Evolutionary conservation across 176 grass and related monocot genomes (phyloP), one percentile per base, ranked within the genome.

Genomic region (Hsuehochloa calcarea): DNA sequence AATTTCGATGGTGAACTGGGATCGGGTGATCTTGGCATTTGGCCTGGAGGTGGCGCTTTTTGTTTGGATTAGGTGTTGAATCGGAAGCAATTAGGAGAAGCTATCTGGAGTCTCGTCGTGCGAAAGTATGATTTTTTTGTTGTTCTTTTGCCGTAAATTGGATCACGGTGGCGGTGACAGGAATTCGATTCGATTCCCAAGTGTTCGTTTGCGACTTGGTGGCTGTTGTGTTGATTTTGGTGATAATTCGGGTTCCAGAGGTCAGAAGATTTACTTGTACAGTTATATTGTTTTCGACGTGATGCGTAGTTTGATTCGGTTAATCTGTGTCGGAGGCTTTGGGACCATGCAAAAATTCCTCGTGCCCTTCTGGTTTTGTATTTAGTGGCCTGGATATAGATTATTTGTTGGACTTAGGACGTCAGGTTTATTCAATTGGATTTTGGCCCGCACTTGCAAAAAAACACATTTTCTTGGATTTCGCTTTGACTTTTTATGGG

Each of bases 1-100:
- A n/a, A 15, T 54, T 80, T 26, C 17, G 41, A 19, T 54, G n/a
- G n/a, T 26, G 27, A 59, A 43, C 51, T 86, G 85, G 76, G 85
- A 87, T 87, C 77, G 74, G 77, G 10, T 5, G 17, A 14, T 23
- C 12, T 35, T 56, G 75, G 66, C 84, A 86, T 86, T 86, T 77
- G 47, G 35, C 8, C 43, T 46, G 64, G 66, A 16, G 31, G 55
- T 46, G 39, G 0, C 5, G 43, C 9, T 70, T 62, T 50, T 70
- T 31, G 15, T 69, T 10, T 72, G 43, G 75, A 63, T 86, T 37
- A 25, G 44, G 22, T 27, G 26, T 10, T 71, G 51, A 46, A 50
- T 86, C 19, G 17, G 56, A 38, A 13, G 45, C 41, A 70, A 40
- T 62, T 23, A 13, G 55, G 9, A 50, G 34, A 64, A 25, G 29